These are phyloP conservation scores for Litsea cubeba DNA, from an alignment of 164 flowering plant species.

Conservation along the genomic window DNA sequence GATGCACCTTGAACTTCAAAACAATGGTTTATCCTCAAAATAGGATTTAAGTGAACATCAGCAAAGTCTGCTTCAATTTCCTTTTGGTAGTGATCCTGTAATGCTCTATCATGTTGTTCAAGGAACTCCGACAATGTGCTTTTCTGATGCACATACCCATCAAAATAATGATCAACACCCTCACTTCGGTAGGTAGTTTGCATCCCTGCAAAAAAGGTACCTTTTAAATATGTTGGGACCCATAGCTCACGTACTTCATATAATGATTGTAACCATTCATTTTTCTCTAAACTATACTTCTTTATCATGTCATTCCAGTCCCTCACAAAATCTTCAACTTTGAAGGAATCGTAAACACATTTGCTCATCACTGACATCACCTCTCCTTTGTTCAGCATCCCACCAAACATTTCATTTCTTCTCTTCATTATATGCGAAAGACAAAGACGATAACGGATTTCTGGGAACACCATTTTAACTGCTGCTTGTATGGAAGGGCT, in stretches of 20 bases:
- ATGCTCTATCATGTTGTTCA: neutral
- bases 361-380: neutral
- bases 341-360: neutral
- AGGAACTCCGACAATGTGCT: neutral
- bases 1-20: neutral
- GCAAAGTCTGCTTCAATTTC: neutral
- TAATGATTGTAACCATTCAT: slow-evolving; percentile 6
- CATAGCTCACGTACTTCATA: neutral
- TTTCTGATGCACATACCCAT: neutral
- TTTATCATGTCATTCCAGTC: slow-evolving; percentile 2
- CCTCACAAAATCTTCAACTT: neutral
- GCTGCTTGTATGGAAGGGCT: slow-evolving; percentile 1
- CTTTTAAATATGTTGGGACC: slow-evolving; percentile 1
- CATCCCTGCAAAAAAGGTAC: slow-evolving; percentile 12
- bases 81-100: neutral
- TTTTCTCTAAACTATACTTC: neutral
- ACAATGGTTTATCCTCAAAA: neutral
- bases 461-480: slow-evolving; percentile 9
- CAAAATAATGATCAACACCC: slow-evolving; percentile 3
- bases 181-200: slow-evolving; percentile 2
- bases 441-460: neutral
- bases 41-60: neutral
- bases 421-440: neutral
- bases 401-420: neutral
- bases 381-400: neutral